phyloP scores from a whole-genome alignment of 116 monocot species.

The Trichopus zeylanicus region DNA sequence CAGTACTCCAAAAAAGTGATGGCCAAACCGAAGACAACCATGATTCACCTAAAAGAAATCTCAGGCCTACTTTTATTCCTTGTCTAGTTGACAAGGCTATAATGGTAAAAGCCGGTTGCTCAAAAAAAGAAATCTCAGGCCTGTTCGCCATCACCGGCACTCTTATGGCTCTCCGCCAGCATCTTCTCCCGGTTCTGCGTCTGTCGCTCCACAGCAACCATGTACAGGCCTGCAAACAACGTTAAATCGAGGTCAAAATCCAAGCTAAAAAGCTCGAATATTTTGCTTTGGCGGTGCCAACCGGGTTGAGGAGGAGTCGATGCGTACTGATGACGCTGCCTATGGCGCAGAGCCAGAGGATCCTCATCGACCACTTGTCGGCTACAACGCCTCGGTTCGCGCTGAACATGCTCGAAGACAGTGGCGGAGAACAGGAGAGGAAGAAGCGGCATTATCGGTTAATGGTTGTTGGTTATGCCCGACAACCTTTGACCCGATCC shows the following conservation, averaged over 20 bases:
- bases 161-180: slow-evolving; percentile 40
- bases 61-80: no score
- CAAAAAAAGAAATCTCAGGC: slow-evolving; percentile 32
- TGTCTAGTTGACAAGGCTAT: no score
- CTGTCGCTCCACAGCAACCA: slow-evolving; percentile 74
- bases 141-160: slow-evolving; percentile 13
- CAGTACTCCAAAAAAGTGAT: no score
- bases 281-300: neutral
- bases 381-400: slow-evolving; percentile 1
- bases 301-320: neutral
- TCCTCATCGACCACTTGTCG: slow-evolving; percentile 10
- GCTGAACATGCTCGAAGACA: neutral
- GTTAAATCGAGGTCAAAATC: neutral
- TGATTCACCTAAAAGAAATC: no score
- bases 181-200: slow-evolving; percentile 63
- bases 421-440: neutral
- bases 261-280: neutral
- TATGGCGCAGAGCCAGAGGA: slow-evolving; percentile 9
- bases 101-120: slow-evolving; percentile 6
- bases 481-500: no score
- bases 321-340: slow-evolving; percentile 1
- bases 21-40: no score
- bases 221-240: slow-evolving; percentile 47
- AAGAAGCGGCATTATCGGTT: neutral
- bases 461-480: neutral